Conservation (phyloP, 495 filamentous ascomycete species). For the Acidiella bohemica region DNA sequence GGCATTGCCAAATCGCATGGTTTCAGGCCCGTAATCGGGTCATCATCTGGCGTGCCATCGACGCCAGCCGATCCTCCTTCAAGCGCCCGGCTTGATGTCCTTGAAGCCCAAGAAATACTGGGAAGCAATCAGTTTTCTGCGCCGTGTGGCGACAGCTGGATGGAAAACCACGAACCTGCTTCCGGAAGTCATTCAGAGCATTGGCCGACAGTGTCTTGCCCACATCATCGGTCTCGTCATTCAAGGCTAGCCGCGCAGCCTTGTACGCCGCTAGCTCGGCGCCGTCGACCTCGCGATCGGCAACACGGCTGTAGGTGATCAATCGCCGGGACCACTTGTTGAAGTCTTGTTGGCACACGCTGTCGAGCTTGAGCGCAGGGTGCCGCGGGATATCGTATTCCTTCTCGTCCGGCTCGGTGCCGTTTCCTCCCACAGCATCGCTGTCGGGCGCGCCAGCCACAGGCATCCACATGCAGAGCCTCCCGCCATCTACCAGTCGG, state of each 20-base stretch:
- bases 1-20: too few species aligned
- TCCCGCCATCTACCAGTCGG: conserved; percentile 67
- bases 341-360: conserved; percentile 72
- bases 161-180: too few species aligned
- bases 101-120: conserved; percentile 29
- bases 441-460: conserved; percentile 60
- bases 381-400: conserved; percentile 68
- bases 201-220: conserved; percentile 14
- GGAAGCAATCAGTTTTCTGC: too few species aligned
- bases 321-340: conserved; percentile 82
- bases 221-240: background rate
- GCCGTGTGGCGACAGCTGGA: too few species aligned
- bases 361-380: conserved; percentile 59
- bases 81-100: too few species aligned
- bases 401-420: too few species aligned
- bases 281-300: conserved; percentile 42
- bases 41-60: too few species aligned
- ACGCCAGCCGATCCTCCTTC: too few species aligned
- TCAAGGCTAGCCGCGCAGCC: background rate
- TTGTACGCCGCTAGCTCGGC: conserved; percentile 8
- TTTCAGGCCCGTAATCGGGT: too few species aligned
- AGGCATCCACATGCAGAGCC: conserved; percentile 94
- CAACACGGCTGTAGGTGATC: conserved; percentile 67
- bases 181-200: conserved; percentile 26
- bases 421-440: conserved; percentile 12